Base-by-base conservation (phyloP, 2,329 filamentous ascomycete species). In the Dryadomyces quercus-mongolicae region DNA sequence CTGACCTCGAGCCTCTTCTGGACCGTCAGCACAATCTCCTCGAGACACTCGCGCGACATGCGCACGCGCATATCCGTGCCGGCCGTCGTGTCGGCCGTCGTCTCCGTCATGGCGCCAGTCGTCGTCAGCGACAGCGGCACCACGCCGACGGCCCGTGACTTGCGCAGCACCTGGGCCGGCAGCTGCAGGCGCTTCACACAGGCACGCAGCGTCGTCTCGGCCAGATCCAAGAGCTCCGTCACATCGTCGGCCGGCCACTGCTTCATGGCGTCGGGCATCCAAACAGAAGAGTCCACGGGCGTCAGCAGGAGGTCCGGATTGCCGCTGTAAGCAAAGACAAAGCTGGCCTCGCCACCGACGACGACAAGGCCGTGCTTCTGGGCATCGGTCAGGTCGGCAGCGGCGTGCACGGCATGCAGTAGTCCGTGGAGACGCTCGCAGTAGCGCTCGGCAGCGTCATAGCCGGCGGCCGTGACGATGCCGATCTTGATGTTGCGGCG, bases 301-400 rank as follows among this genome's bases (percentile, higher is more conserved):
- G 77, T 70, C 13, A 97, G 77, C 18, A 86, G 79, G 66, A 85
- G 81, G 12, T 73, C 69, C 0, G 77, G 71, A 57, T 44, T 18
- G 38, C 38, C 38, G 16, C 82, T 78, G 70, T 86, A 95, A 52
- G 82, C 82, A 71, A 97, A 96, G 52, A 97, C 82, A 68, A 94
- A 98, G 71, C 95, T 97, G 57, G 88, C 89, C 70, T 98, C 93
- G 54, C 93, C 93, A 59, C 93, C 93, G 80, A 98, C 89, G 61
- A 98, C 85, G 58, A 97, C 78, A 6, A 98, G 76, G 61, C 86
- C 89, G 61, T 85, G 77, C 63, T 89, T 88, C 63, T 89, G 84
- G 7, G 77, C 66, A 0, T 77, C 69, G 0, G 85, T 80, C 7
- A 95, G 74, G 25, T 53, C 55, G 6, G 67, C 65, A 6, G 60